These are phyloP conservation scores for Colletotrichum magnum DNA, from an alignment of 2,329 filamentous ascomycete species.

Conservation along the genomic window DNA sequence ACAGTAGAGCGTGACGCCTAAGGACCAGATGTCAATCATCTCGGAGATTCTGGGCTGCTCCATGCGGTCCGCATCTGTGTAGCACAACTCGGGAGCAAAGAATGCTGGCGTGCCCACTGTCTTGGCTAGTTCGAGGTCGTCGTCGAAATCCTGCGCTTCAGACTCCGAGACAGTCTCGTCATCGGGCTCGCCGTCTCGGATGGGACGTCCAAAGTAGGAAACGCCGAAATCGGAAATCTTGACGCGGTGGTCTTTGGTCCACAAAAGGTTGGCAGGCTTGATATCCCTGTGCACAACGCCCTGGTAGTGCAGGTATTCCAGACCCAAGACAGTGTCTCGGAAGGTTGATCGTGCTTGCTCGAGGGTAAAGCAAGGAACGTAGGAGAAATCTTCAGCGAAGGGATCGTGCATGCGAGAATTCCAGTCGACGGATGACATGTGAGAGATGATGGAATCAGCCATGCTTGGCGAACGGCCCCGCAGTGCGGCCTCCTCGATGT, in stretches of 20 bases:
- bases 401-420: slow-evolving; percentile 72
- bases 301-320: slow-evolving; percentile 94
- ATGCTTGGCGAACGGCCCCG: slow-evolving; percentile 84
- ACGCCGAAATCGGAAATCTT: slow-evolving; percentile 99
- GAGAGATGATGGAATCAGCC: slow-evolving; percentile 81
- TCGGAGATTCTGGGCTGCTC: slow-evolving; percentile 86
- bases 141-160: slow-evolving; percentile 88
- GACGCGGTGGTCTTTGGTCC: slow-evolving; percentile 86
- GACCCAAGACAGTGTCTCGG: slow-evolving; percentile 90
- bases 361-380: slow-evolving; percentile 93
- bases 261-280: slow-evolving; percentile 91
- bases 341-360: slow-evolving; percentile 87
- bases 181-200: slow-evolving; percentile 84
- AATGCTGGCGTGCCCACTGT: slow-evolving; percentile 98
- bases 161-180: slow-evolving; percentile 82
- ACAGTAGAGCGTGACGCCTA: slow-evolving; percentile 96
- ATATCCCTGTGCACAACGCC: slow-evolving; percentile 89
- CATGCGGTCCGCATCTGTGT: slow-evolving; percentile 78
- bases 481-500: slow-evolving; percentile 68
- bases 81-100: slow-evolving; percentile 96
- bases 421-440: slow-evolving; percentile 77
- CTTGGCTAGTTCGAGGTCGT: slow-evolving; percentile 96
- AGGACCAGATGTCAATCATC: slow-evolving; percentile 96
- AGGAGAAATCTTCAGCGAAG: slow-evolving; percentile 89
- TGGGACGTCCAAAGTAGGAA: slow-evolving; percentile 93